Evolutionary conservation across 1,139 yeast species (phyloP), one percentile per base, ranked within the genome.

Genomic region (Blastobotrys apis): DNA sequence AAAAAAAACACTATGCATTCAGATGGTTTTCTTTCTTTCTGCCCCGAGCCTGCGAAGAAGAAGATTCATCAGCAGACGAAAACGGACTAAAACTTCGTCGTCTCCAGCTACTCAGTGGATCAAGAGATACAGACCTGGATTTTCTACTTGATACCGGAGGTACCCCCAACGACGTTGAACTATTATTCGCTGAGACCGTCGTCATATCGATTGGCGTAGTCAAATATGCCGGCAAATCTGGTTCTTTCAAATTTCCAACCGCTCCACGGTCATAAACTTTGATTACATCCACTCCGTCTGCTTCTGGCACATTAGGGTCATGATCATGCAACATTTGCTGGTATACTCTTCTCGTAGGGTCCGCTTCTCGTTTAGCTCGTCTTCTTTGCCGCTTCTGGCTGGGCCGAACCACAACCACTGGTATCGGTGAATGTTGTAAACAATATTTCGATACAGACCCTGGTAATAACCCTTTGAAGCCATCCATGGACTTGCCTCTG

Each of bases 381-480:
- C 54, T 57, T 47, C 60, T 59, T 37, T 57, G 60, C 1, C 68
- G 56, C 43, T 69, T 69, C 53, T 76, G 74, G 17, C 66, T 65
- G 1, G 85, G 84, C 49, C 80, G 78, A 8, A 82, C 84, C 9
- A 81, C 77, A 38, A 81, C 73, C 3, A 81, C 86, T 0, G 88
- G 88, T 1, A 82, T 79, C 17, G 78, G 72, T 0, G 85, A 81
- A 57, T 76, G 80, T 57, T 80, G 82, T 34, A 82, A 64, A 53
- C 82, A 81, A 59, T 79, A 76, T 58, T 80, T 80, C 4, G 84
- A 78, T 5, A 66, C 59, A 2, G 68, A 63, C 4, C 70, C 69
- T 1, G 71, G 69, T 37, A 80, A 64, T 12, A 74, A 66, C 32
- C 75, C 72, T 34, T 70, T 73, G 43, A 77, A 70, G 0, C 74